phyloP scores from a whole-genome alignment of 257 asterid species.

The Solanum rostratum region DNA sequence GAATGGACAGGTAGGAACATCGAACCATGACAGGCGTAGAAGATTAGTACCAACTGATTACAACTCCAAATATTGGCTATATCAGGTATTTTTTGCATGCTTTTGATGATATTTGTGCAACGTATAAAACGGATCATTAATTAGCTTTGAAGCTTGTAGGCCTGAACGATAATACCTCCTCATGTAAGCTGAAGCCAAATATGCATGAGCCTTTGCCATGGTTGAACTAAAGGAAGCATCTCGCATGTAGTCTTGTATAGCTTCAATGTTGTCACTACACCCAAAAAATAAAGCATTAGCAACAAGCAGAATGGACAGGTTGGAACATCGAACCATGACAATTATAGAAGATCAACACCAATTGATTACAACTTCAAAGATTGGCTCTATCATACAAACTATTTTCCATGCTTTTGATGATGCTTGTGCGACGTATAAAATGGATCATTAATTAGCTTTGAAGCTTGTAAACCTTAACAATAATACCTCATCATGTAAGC shows the following conservation, averaged over 20 bases:
- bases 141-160: neutral
- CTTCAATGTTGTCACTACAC: conserved; percentile 72
- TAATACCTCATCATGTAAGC: conserved; percentile 84
- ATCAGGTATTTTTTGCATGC: too few species aligned
- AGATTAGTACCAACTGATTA: too few species aligned
- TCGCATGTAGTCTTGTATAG: conserved; percentile 73
- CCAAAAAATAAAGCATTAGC: neutral
- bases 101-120: too few species aligned
- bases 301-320: neutral
- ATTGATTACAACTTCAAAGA: too few species aligned
- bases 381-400: too few species aligned
- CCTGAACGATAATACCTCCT: conserved; percentile 42
- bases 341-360: too few species aligned
- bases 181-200: conserved; percentile 85
- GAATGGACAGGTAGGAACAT: neutral
- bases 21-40: too few species aligned
- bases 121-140: neutral
- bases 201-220: conserved; percentile 95
- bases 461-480: neutral
- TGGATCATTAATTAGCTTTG: neutral
- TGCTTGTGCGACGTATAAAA: neutral
- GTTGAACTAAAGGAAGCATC: conserved; percentile 74
- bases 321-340: neutral
- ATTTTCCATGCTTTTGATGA: too few species aligned
- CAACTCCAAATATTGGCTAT: too few species aligned